These are phyloP conservation scores for Lablab purpureus DNA, from an alignment of 306 rosid species.

Conservation along the genomic window DNA sequence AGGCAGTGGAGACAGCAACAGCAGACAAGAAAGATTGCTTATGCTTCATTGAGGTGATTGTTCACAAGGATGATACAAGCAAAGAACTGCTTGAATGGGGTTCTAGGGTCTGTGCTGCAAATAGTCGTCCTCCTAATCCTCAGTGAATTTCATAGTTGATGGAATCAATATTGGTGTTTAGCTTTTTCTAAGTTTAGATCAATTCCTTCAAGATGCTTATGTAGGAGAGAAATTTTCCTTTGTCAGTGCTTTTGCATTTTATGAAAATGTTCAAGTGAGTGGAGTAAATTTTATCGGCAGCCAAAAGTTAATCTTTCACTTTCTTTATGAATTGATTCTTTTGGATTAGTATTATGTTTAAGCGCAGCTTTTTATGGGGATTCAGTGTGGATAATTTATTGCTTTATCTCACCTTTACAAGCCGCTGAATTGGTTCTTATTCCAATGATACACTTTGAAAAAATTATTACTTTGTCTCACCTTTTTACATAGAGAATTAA, in stretches of 20 bases:
- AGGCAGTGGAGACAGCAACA: slow-evolving; percentile 59
- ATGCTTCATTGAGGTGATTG: slow-evolving; percentile 72
- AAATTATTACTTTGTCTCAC: no score
- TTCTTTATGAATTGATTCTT: not conserved
- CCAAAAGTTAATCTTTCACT: not conserved
- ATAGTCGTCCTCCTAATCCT: slow-evolving; percentile 54
- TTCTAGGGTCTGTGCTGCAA: slow-evolving; percentile 59
- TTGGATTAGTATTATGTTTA: not conserved
- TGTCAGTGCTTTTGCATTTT: not conserved
- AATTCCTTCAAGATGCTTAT: slow-evolving; percentile 26
- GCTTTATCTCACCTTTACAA: not conserved
- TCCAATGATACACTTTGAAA: not conserved
- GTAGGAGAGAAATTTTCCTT: not conserved
- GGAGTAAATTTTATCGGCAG: not conserved
- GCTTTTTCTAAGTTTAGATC: slow-evolving; percentile 17
- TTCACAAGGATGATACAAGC: slow-evolving; percentile 74
- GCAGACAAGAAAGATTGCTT: slow-evolving; percentile 57
- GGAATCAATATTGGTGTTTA: not conserved
- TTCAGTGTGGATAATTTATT: not conserved
- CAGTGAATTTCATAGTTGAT: slow-evolving; percentile 39
- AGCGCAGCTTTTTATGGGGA: not conserved
- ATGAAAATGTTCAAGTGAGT: not conserved
- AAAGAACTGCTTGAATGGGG: slow-evolving; percentile 76
- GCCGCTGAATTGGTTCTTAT: not conserved
- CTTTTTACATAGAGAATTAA: no score